Evolutionary conservation across 371 early-diverging fungal genomes (phyloP).

Genomic region (Sporodiniella umbellata): DNA sequence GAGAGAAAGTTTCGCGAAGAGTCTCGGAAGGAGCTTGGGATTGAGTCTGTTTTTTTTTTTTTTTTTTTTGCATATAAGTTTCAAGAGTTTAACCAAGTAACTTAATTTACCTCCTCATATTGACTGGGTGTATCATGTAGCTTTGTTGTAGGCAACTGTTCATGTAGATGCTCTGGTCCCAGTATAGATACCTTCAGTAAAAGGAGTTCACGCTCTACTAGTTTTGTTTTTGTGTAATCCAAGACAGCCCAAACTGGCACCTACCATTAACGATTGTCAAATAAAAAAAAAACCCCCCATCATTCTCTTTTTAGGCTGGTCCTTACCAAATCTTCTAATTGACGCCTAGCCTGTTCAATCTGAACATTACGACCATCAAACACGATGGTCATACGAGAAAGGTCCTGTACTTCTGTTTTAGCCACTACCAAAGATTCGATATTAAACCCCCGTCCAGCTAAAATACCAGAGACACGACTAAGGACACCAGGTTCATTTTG

Average conservation of each 20-base stretch:
- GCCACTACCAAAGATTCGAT: constrained; percentile 95
- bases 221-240: constrained; percentile 82
- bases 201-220: constrained; percentile 90
- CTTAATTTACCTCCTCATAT: constrained; percentile 23
- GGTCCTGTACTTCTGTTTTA: constrained; percentile 90
- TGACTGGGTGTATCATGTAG: constrained; percentile 32
- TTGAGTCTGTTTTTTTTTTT: neutral
- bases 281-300: neutral
- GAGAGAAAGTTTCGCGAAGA: constrained; percentile 68
- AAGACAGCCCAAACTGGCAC: constrained; percentile 97
- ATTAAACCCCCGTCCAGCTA: constrained; percentile 96
- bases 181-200: constrained; percentile 90
- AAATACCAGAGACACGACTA: constrained; percentile 85
- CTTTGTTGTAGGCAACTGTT: constrained; percentile 42
- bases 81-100: too few species aligned
- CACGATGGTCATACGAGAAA: constrained; percentile 94
- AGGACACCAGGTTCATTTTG: constrained; percentile 96
- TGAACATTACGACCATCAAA: constrained; percentile 80
- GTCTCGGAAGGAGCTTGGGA: constrained; percentile 40
- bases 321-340: constrained; percentile 88
- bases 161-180: constrained; percentile 69
- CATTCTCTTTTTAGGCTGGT: neutral
- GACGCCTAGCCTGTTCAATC: constrained; percentile 90
- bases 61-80: neutral
- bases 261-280: constrained; percentile 20